Percentiles rank a stretch among this genome's conserved stretches.
These are phyloP conservation scores for Yamadazyma endophytica DNA, from an alignment of 805 yeast species.

Conservation along the genomic window DNA sequence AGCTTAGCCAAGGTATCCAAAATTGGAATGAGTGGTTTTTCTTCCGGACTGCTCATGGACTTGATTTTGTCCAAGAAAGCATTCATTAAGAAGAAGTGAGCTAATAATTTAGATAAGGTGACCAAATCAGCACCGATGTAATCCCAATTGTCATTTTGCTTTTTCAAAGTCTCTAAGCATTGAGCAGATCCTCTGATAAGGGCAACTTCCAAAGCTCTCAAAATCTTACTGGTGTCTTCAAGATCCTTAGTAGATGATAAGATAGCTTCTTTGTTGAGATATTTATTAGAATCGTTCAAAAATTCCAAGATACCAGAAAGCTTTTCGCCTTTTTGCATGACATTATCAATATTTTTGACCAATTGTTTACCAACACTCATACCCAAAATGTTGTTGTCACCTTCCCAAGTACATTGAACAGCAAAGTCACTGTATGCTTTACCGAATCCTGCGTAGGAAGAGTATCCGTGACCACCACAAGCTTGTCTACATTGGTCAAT, in stretches of 20 bases:
- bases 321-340: conserved; percentile 25
- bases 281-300: conserved; percentile 22
- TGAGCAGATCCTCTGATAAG: conserved; percentile 31
- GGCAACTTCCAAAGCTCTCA: conserved; percentile 36
- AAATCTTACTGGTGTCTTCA: conserved; percentile 24
- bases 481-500: conserved; percentile 42
- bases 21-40: conserved; percentile 20
- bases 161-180: conserved; percentile 22
- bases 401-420: conserved; percentile 48
- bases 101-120: conserved; percentile 37
- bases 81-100: conserved; percentile 38
- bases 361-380: conserved; percentile 40
- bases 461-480: conserved; percentile 48
- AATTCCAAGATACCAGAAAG: conserved; percentile 33
- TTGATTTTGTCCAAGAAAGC: conserved; percentile 24
- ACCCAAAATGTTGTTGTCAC: conserved; percentile 44
- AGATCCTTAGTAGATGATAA: conserved; percentile 23
- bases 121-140: conserved; percentile 36
- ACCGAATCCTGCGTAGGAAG: conserved; percentile 42
- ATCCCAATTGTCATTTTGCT: conserved; percentile 30
- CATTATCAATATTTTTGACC: conserved; percentile 26
- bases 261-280: conserved; percentile 22
- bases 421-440: conserved; percentile 43
- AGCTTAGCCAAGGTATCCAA: conserved; percentile 31
- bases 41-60: conserved; percentile 15